Evolutionary conservation across 2,329 filamentous ascomycete species (phyloP), one percentile per base, ranked within the genome.

Genomic region (Pyrenophora graminea): DNA sequence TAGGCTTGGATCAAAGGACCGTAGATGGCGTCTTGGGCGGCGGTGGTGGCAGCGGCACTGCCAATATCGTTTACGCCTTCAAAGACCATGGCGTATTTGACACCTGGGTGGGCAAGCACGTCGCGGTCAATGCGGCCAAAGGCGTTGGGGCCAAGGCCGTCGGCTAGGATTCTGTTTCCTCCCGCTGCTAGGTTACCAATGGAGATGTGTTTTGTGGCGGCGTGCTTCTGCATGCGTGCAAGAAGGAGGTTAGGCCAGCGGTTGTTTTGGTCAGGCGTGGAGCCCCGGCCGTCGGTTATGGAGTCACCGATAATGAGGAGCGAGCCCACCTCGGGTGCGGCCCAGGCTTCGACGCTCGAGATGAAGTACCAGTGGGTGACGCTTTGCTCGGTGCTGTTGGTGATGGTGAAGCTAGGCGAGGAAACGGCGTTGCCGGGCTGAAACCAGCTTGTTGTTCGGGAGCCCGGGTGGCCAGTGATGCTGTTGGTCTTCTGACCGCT

Each of bases 1-100:
- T 82, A 88, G 0, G 83, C 82, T n/a, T 75, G 74, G 31, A 83
- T 80, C 2, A 89, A 71, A 2, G 71, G 62, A 45, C 79, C 77
- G 12, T 78, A 82, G 8, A 85, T 72, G 3, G 68, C 62, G 3
- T 59, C 55, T 59, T 86, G 83, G 0, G 76, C 71, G 0, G 64
- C 69, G 0, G 67, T 42, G 18, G 80, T 79, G 0, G 78, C 61
- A 2, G 72, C 71, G 0, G 77, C 80, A 1, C 69, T 74, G 3
- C 85, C 86, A 48, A 89, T 87, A 62, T 89, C 86, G 32, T 69
- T 69, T 23, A 89, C 84, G 17, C 86, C 85, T 67, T 87, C 83
- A 65, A 87, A 89, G 32, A 88, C 77, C 73, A 89, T 79, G 18
- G 81, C 81, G 62, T 85, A 87, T 58, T 77, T 76, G 2, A 85